These are phyloP conservation scores for Funneliformis caledonium DNA, from an alignment of 371 early-diverging fungal species.

Conservation along the genomic window DNA sequence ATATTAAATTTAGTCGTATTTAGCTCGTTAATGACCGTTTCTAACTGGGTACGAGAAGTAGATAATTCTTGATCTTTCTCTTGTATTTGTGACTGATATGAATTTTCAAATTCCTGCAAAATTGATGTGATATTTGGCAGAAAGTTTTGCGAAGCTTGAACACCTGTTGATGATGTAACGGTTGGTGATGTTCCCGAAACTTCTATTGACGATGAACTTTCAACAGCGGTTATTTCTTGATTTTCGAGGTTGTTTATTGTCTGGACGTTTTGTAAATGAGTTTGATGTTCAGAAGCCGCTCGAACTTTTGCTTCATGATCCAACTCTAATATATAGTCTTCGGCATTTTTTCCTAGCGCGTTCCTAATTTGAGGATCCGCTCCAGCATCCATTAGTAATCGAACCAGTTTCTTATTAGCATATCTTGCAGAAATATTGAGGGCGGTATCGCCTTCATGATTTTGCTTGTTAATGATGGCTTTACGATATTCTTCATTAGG, in stretches of 20 bases:
- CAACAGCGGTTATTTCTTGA: neutral
- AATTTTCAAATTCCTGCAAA: slow-evolving; percentile 28
- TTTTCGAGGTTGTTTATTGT: neutral
- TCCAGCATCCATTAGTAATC: slow-evolving; percentile 79
- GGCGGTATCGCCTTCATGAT: slow-evolving; percentile 86
- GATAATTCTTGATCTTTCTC: slow-evolving; percentile 20
- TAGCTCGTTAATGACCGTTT: neutral
- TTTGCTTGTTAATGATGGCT: slow-evolving; percentile 28
- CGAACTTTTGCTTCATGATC: slow-evolving; percentile 44
- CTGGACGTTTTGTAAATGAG: neutral
- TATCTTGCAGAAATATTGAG: slow-evolving; percentile 84
- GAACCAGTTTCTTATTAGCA: slow-evolving; percentile 75
- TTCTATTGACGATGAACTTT: neutral
- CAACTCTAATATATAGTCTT: slow-evolving; percentile 58
- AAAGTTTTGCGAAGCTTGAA: neutral
- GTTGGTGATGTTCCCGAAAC: neutral
- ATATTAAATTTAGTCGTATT: neutral
- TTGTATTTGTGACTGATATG: slow-evolving; percentile 23
- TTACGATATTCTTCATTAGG: slow-evolving; percentile 51
- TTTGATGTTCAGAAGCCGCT: neutral
- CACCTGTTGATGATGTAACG: neutral
- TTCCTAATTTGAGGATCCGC: slow-evolving; percentile 80
- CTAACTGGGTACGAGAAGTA: neutral
- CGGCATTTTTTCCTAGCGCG: slow-evolving; percentile 71
- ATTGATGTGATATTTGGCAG: slow-evolving; percentile 11